phyloP scores from a whole-genome alignment of 352 stramenopile species.

The Pythium utonaiense region DNA sequence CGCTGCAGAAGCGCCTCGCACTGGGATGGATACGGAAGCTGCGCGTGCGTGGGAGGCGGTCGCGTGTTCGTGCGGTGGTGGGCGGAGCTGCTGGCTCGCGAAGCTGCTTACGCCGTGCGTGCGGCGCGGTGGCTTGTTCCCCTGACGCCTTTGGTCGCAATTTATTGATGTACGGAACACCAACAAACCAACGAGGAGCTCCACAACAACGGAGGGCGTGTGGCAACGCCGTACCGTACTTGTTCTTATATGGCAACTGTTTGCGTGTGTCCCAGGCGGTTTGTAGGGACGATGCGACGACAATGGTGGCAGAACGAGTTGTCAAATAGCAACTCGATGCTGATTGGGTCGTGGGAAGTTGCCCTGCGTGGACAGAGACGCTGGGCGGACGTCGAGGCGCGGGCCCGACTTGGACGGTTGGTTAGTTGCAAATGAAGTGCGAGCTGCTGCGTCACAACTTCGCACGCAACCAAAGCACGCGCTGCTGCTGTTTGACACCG shows the following conservation, averaged over 20 bases:
- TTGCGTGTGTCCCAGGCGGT: no score
- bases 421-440: not conserved
- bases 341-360: constrained; percentile 25
- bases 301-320: not conserved
- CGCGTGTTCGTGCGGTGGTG: not conserved
- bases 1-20: no score
- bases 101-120: not conserved
- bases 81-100: not conserved
- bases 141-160: constrained; percentile 10
- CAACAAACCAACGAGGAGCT: constrained; percentile 3
- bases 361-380: constrained; percentile 3
- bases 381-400: constrained; percentile 7
- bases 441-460: not conserved
- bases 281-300: not conserved
- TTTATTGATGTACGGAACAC: constrained; percentile 22
- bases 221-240: constrained; percentile 9
- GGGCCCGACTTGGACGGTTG: not conserved
- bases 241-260: constrained; percentile 5
- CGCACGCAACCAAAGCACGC: not conserved
- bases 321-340: constrained; percentile 1
- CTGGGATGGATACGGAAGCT: not conserved
- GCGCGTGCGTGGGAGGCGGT: no score
- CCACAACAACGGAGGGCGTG: not conserved
- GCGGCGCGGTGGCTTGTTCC: not conserved
- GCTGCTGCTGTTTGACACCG: no score